Evolutionary conservation across 2,329 filamentous ascomycete species (phyloP).

Genomic region (Trichophaea hybrida): DNA sequence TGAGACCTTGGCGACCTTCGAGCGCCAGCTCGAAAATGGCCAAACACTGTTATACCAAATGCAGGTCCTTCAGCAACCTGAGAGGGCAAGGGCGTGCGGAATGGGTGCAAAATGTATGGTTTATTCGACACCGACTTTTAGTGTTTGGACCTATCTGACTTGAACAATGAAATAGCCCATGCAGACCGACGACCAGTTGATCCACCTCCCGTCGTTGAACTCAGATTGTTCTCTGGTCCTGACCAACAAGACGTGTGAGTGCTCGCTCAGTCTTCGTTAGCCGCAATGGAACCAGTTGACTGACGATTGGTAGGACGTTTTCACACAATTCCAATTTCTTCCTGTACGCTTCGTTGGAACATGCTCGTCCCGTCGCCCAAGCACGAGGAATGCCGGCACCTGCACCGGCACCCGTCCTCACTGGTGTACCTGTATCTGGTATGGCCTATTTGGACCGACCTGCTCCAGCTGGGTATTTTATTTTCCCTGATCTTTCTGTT

Average conservation of each 20-base stretch:
- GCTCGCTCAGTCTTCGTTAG: background rate
- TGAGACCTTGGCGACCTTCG: slow-evolving; percentile 21
- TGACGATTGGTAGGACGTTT: slow-evolving; percentile 48
- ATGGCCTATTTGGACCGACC: slow-evolving; percentile 94
- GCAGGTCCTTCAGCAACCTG: slow-evolving; percentile 81
- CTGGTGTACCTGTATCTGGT: slow-evolving; percentile 84
- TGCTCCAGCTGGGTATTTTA: slow-evolving; percentile 68
- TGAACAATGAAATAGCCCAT: slow-evolving; percentile 1
- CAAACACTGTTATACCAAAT: slow-evolving; percentile 67
- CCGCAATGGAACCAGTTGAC: background rate
- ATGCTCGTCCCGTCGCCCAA: slow-evolving; percentile 67
- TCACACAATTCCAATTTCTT: slow-evolving; percentile 96
- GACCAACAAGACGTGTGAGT: slow-evolving; percentile 29
- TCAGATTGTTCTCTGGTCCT: slow-evolving; percentile 64
- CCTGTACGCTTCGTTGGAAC: slow-evolving; percentile 80
- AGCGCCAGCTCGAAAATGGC: slow-evolving; percentile 39
- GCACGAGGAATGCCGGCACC: slow-evolving; percentile 58
- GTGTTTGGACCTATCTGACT: background rate
- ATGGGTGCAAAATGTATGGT: slow-evolving; percentile 81
- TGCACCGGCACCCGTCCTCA: slow-evolving; percentile 67
- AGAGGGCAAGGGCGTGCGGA: slow-evolving; percentile 86
- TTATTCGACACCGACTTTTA: slow-evolving; percentile 22
- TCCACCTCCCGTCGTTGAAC: slow-evolving; percentile 82
- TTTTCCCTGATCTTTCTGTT: slow-evolving; percentile 92
- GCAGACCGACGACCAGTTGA: slow-evolving; percentile 61